Base-by-base conservation (phyloP, 305 asterid genomes). In the Euphrasia arctica region DNA sequence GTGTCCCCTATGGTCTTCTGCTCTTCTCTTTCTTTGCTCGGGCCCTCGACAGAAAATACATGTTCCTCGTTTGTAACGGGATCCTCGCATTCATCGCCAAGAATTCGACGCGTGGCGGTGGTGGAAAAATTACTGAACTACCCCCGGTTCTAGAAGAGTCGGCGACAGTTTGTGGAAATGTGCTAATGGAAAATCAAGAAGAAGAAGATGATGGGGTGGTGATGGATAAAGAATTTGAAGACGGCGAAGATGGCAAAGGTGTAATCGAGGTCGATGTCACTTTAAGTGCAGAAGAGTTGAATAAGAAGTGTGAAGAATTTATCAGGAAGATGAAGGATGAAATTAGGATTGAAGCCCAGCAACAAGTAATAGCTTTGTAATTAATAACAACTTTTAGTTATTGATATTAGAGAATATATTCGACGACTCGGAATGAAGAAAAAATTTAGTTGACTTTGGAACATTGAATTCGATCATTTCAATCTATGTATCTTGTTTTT, bases 271-370 rank as follows among this genome's bases (percentile, higher is more conserved):
- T 34, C 56, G 86, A 72, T 5, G 81, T 56, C 14, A 70, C 67
- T 14, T 69, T 84, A 13, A 75, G 81, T 54, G 82, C 79, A 29
- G 89, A 86, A 45, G 89, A 84, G 66, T 54, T 86, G 68, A 86
- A 84, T 65, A 76, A 70, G 68, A 82, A 78, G 72, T 71, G 80
- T 62, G 95, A 82, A 63, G 91, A 84, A 48, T 82, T 86, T 62
- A 84, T 86, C 6, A 74, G 77, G 76, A 86, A 69, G 74, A 84
- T 80, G 87, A 86, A 84, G 67, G 87, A 86, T 75, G 91, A 80
- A 47, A 69, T 86, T 36, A 77, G 87, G 76, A 78, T 77, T 71
- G 80, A 79, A 75, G 82, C 80, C 31, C 77, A 45, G 50, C 50
- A 45, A 45, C n/a, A 45, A n/a, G 4, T 45, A 45, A 10, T 11